Evolutionary conservation across 2,329 filamentous ascomycete genomes (phyloP), one percentile per base, ranked within the genome.

Genomic region (Fusarium tanahbumbuense): DNA sequence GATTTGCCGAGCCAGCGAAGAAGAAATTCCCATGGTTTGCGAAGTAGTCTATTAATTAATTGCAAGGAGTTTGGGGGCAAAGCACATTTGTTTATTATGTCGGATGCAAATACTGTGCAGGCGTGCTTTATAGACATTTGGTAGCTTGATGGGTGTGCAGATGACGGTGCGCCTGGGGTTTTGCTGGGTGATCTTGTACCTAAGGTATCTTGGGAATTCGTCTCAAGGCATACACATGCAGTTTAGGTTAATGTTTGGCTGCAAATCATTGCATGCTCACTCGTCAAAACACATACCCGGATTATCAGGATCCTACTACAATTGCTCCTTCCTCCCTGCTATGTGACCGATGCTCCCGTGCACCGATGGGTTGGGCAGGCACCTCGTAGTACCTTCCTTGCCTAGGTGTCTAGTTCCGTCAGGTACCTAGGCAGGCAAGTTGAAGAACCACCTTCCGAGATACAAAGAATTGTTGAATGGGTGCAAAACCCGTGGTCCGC

Each of bases 1-100:
- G 82, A 8, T 71, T 80, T 8, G 75, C 80, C 18, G 88, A 89
- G 48, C 77, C 83, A 27, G 78, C 80, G 57, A 91, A 87, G 81
- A 90, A 90, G 81, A 90, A 90, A 76, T 91, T 91, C 73, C 86
- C 87, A 13, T 91, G 89, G 89, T 87, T 90, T 78, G 83, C 85
- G 72, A 88, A 87, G 76, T 83, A 78, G 46, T 58, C 16, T 64
- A 42, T 76, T 55, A 32, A 47, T 62, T 55, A 48, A 40, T 59
- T 56, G 63, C 53, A 52, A 71, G 77, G 76, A 77, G 76, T 78
- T 77, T 53, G 41, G 46, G 69, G 68, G 66, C 60, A 60, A 50
- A 61, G 64, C 65, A 42, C 30, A n/a, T 60, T 34, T 44, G 52
- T 54, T 53, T 64, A 54, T 60, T 58, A 32, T 66, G 32, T 34